These are phyloP conservation scores for Phytophthora hibernalis DNA, from an alignment of 352 stramenopile species.

Conservation along the genomic window DNA sequence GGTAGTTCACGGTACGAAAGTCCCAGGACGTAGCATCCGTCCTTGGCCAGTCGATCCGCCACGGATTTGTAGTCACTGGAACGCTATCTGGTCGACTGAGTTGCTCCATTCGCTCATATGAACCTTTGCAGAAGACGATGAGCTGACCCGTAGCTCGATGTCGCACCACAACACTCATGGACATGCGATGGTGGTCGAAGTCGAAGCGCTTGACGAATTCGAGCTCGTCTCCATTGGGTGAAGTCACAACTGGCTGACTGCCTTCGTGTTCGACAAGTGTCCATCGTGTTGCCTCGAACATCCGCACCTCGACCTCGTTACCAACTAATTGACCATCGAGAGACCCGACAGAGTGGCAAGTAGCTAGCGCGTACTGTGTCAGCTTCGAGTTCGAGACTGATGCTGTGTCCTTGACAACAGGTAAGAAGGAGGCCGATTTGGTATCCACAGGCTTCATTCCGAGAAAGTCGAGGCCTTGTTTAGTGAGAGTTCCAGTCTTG, in stretches of 20 bases:
- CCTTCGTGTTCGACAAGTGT: conserved; percentile 39
- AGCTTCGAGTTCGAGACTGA: neutral
- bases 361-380: conserved; percentile 51
- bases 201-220: conserved; percentile 85
- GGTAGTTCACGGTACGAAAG: conserved; percentile 52
- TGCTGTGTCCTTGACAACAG: conserved; percentile 27
- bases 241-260: conserved; percentile 23
- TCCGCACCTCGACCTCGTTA: conserved; percentile 80
- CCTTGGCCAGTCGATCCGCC: conserved; percentile 42
- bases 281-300: conserved; percentile 67
- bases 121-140: conserved; percentile 83
- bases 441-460: conserved; percentile 34
- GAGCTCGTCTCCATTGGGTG: conserved; percentile 35
- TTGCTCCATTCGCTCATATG: conserved; percentile 76
- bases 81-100: conserved; percentile 51
- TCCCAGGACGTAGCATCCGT: conserved; percentile 84
- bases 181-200: conserved; percentile 87
- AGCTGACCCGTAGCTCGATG: conserved; percentile 38
- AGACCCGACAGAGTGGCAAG: conserved; percentile 71
- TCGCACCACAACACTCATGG: conserved; percentile 82
- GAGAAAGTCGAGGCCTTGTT: conserved; percentile 81
- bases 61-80: conserved; percentile 62
- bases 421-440: conserved; percentile 18
- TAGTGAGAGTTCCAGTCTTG: conserved; percentile 89
- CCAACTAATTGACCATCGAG: conserved; percentile 64